phyloP scores from a whole-genome alignment of 495 filamentous ascomycete species.

The Xylaria venustula region DNA sequence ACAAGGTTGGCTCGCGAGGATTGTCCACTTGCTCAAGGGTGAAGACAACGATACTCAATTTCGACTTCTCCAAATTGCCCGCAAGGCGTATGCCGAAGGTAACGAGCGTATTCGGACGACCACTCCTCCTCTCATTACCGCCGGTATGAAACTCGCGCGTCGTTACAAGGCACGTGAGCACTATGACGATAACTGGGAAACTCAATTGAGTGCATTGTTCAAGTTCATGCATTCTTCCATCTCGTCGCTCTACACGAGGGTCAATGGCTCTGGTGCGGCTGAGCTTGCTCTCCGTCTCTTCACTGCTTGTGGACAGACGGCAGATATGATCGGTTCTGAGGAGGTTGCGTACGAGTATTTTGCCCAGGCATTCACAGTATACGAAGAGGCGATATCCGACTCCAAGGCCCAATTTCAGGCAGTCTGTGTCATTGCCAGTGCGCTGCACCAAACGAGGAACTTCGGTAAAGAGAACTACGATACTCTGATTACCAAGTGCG shows the following conservation, averaged over 20 bases:
- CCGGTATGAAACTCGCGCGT: constrained; percentile 83
- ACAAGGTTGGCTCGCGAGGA: constrained; percentile 90
- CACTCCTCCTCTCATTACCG: constrained; percentile 88
- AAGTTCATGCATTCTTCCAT: constrained; percentile 90
- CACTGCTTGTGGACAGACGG: constrained; percentile 85
- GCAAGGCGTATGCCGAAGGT: constrained; percentile 85
- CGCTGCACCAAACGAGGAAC: constrained; percentile 78
- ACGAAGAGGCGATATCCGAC: constrained; percentile 93
- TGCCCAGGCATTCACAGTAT: constrained; percentile 96
- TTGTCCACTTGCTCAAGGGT: constrained; percentile 82
- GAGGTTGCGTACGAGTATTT: constrained; percentile 98
- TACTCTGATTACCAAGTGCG: constrained; percentile 95
- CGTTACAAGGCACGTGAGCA: constrained; percentile 90
- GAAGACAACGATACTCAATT: constrained; percentile 90
- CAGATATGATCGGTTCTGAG: constrained; percentile 89
- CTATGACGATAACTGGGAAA: constrained; percentile 91
- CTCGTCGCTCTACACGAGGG: constrained; percentile 84
- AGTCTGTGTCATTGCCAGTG: constrained; percentile 89
- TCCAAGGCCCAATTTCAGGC: constrained; percentile 96
- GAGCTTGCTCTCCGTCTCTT: constrained; percentile 88
- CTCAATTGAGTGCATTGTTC: constrained; percentile 83
- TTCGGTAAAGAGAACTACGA: constrained; percentile 98
- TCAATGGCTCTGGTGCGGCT: constrained; percentile 69
- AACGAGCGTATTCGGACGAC: constrained; percentile 96
- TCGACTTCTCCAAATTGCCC: constrained; percentile 85